Conservation (phyloP, 176 grass and related monocot species). For the Cocos nucifera region DNA sequence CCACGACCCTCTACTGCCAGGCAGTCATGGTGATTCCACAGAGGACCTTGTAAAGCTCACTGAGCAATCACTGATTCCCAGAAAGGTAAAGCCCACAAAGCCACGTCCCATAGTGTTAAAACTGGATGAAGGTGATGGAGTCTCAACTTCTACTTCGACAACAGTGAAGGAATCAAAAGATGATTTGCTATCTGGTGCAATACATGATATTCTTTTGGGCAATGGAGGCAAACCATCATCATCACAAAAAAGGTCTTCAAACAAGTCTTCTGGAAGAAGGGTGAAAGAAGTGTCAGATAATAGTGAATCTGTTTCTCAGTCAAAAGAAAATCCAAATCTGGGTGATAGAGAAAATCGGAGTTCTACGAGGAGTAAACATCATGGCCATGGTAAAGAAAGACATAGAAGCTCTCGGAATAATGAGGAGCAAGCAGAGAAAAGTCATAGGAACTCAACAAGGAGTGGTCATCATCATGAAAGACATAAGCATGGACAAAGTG, state of each 20-base stretch:
- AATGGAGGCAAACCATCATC: slow-evolving; percentile 32
- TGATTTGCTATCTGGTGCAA: slow-evolving; percentile 40
- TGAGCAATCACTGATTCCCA: slow-evolving; percentile 22
- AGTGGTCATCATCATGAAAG: slow-evolving; percentile 36
- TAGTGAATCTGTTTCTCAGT: slow-evolving; percentile 29
- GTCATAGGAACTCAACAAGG: slow-evolving; percentile 34
- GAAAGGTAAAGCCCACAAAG: slow-evolving; percentile 41
- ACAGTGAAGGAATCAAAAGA: slow-evolving; percentile 31
- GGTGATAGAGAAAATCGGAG: slow-evolving; percentile 22
- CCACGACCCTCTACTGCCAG: slow-evolving; percentile 42
- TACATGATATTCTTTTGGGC: slow-evolving; percentile 43
- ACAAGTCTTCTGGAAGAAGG: slow-evolving; percentile 21
- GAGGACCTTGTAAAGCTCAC: slow-evolving; percentile 31
- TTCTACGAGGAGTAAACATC: slow-evolving; percentile 39
- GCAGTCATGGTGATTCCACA: slow-evolving; percentile 20
- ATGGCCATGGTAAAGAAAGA: slow-evolving; percentile 33
- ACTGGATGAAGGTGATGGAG: slow-evolving; percentile 67
- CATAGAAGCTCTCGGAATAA: slow-evolving; percentile 33
- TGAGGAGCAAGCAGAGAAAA: slow-evolving; percentile 35
- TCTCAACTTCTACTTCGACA: slow-evolving; percentile 27
- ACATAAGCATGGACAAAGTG: slow-evolving; percentile 55
- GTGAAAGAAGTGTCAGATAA: slow-evolving; percentile 16
- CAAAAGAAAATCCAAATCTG: slow-evolving; percentile 15
- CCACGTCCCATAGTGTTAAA: slow-evolving; percentile 81
- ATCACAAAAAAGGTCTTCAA: slow-evolving; percentile 23